Percentiles rank a stretch among this genome's conserved stretches.
Evolutionary conservation across 2,329 filamentous ascomycete species (phyloP).

Genomic region (Harringtonia aguacate): DNA sequence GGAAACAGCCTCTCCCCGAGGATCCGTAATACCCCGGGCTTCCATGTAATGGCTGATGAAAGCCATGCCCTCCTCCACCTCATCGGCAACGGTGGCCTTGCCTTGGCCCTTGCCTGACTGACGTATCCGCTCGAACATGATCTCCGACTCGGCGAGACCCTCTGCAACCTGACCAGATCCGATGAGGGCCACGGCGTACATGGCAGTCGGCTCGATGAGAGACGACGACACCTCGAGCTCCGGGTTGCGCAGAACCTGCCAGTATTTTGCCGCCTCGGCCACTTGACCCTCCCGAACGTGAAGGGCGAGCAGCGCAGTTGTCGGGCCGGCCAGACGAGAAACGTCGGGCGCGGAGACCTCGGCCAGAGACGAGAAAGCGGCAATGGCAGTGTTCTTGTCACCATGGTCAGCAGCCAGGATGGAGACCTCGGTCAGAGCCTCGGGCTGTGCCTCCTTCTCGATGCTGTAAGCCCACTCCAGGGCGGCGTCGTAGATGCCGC

Average conservation of each 20-base stretch:
- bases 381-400: slow-evolving; percentile 55
- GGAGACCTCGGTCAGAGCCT: slow-evolving; percentile 63
- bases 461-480: slow-evolving; percentile 61
- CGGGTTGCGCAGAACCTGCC: slow-evolving; percentile 59
- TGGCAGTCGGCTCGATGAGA: slow-evolving; percentile 78
- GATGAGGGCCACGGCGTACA: slow-evolving; percentile 84
- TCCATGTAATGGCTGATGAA: slow-evolving; percentile 53
- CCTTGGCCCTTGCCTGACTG: slow-evolving; percentile 33
- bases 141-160: slow-evolving; percentile 65
- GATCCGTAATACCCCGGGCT: slow-evolving; percentile 41
- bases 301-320: slow-evolving; percentile 66
- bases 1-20: slow-evolving; percentile 38
- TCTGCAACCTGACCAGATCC: slow-evolving; percentile 77
- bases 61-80: slow-evolving; percentile 79
- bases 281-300: slow-evolving; percentile 76
- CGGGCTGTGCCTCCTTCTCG: slow-evolving; percentile 43
- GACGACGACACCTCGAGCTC: slow-evolving; percentile 47
- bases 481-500: slow-evolving; percentile 61
- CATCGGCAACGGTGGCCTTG: slow-evolving; percentile 53
- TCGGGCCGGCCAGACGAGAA: slow-evolving; percentile 10
- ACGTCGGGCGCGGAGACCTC: slow-evolving; percentile 51
- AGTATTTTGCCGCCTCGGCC: slow-evolving; percentile 65
- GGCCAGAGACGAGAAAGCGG: slow-evolving; percentile 52
- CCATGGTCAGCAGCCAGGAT: slow-evolving; percentile 71
- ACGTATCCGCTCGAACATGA: slow-evolving; percentile 80